Conservation (phyloP, 2,329 filamentous ascomycete species). For the Aspergillus fijiensis region DNA sequence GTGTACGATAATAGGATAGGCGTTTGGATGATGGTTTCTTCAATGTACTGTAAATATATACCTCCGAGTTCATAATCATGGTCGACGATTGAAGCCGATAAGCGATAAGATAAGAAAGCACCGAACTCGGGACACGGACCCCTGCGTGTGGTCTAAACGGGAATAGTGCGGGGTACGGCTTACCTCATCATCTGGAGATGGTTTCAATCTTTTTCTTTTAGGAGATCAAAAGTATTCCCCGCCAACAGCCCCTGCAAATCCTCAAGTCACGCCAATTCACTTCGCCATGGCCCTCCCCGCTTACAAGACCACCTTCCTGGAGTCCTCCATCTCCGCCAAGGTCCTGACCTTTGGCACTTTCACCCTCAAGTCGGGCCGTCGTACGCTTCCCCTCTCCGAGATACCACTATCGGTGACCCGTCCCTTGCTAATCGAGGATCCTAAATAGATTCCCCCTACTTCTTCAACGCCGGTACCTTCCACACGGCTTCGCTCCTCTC, state of each 20-base stretch:
- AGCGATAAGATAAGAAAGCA: not conserved
- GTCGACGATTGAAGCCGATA: not conserved
- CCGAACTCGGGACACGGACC: not conserved
- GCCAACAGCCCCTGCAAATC: not conserved
- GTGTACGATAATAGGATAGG: not conserved
- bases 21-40: not conserved
- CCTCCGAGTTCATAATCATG: not conserved
- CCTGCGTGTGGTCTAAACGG: not conserved
- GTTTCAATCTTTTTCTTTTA: not conserved
- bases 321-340: conserved; percentile 23
- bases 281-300: conserved; percentile 9
- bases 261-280: not conserved
- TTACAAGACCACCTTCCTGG: conserved; percentile 20
- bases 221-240: not conserved
- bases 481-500: conserved; percentile 75
- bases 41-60: not conserved
- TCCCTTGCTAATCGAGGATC: not conserved
- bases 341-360: conserved; percentile 24
- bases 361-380: conserved; percentile 82
- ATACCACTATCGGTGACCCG: not conserved
- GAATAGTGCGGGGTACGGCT: conserved; percentile 4
- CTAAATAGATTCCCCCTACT: conserved; percentile 72
- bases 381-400: not conserved
- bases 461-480: conserved; percentile 94
- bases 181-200: not conserved